Percentiles rank a stretch among this genome's conserved stretches.
Conservation (phyloP, 2,329 filamentous ascomycete genomes). For the Ophiostoma australiae region DNA sequence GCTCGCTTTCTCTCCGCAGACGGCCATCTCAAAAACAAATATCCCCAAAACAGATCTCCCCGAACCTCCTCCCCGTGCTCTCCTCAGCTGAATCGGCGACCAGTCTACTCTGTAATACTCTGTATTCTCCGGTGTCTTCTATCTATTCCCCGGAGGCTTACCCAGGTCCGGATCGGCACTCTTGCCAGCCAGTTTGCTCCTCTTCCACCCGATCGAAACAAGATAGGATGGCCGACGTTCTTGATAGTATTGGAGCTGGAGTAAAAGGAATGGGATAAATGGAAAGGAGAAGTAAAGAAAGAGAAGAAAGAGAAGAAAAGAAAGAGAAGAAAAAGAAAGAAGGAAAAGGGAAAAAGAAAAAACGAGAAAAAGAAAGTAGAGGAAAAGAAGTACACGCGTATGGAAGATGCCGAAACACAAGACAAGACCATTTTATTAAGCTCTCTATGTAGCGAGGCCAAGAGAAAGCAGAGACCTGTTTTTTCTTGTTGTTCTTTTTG, state of each 20-base stretch:
- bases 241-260: too few relatives aligned
- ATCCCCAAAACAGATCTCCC: too few relatives aligned
- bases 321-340: not conserved
- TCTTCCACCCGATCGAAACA: not conserved
- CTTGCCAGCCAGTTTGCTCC: not conserved
- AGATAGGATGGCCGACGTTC: too few relatives aligned
- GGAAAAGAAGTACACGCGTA: not conserved
- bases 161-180: too few relatives aligned
- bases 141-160: too few relatives aligned
- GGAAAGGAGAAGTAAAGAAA: not conserved
- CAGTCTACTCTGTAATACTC: not conserved
- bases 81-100: not conserved
- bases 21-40: too few relatives aligned
- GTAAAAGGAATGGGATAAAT: not conserved
- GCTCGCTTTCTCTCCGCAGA: not conserved
- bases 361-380: not conserved
- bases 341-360: not conserved
- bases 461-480: not conserved
- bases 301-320: not conserved
- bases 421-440: not conserved
- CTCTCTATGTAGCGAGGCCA: slow-evolving; percentile 10
- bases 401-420: not conserved
- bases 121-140: too few relatives aligned
- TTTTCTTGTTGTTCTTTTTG: too few relatives aligned
- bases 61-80: too few relatives aligned